Evolutionary conservation across 2,329 filamentous ascomycete genomes (phyloP).

Genomic region (Aspergillus brasiliensis): DNA sequence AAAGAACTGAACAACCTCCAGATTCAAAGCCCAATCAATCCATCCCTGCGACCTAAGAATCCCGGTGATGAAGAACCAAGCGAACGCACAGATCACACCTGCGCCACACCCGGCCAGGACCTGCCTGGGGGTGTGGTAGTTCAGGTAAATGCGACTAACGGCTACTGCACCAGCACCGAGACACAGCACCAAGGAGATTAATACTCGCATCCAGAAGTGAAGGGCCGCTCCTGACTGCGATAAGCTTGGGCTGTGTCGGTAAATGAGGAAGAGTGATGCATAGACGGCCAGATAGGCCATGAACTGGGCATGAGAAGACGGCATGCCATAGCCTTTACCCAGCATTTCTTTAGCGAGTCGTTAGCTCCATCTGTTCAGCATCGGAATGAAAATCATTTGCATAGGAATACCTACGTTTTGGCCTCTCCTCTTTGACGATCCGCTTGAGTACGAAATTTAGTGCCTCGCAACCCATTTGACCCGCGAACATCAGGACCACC

Average conservation of each 20-base stretch:
- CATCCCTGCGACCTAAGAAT: slow-evolving; percentile 67
- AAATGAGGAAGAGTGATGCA: slow-evolving; percentile 78
- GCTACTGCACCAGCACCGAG: slow-evolving; percentile 69
- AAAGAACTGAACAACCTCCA: slow-evolving; percentile 64
- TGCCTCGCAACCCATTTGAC: slow-evolving; percentile 88
- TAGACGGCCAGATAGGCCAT: slow-evolving; percentile 88
- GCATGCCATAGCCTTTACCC: slow-evolving; percentile 97
- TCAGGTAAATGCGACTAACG: slow-evolving; percentile 82
- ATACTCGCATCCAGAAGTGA: slow-evolving; percentile 57
- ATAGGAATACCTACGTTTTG: slow-evolving; percentile 61
- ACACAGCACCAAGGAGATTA: slow-evolving; percentile 61
- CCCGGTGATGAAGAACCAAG: slow-evolving; percentile 78
- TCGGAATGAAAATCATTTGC: neutral
- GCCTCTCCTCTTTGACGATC: slow-evolving; percentile 87
- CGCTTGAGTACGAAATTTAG: slow-evolving; percentile 89
- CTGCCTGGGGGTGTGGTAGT: slow-evolving; percentile 87
- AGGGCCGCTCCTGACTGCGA: slow-evolving; percentile 46
- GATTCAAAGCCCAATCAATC: slow-evolving; percentile 71
- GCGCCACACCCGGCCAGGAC: slow-evolving; percentile 77
- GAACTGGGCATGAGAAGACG: slow-evolving; percentile 92
- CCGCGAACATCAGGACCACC: slow-evolving; percentile 83
- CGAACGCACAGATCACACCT: slow-evolving; percentile 69
- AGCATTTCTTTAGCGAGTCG: slow-evolving; percentile 59
- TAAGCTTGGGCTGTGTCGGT: slow-evolving; percentile 68
- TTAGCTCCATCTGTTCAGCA: neutral